Conservation (phyloP, 148 eudicot species). For the Amaranthus cruentus region DNA sequence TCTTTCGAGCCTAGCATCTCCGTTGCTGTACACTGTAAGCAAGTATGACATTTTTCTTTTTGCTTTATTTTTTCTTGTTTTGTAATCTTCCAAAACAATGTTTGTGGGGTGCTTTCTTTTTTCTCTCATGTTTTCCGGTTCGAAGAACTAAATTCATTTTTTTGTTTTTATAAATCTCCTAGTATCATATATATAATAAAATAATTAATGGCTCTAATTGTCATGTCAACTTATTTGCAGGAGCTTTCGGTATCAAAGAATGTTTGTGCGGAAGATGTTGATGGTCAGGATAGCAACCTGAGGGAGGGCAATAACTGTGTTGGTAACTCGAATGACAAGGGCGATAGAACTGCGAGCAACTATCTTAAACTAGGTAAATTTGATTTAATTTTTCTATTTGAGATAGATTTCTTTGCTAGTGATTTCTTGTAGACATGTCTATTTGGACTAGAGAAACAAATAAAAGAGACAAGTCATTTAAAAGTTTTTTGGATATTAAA, state of each 20-base stretch:
- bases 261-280: constrained; percentile 29
- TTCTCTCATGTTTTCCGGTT: not conserved
- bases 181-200: not conserved
- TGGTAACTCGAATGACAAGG: constrained; percentile 26
- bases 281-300: constrained; percentile 23
- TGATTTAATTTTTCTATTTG: not conserved
- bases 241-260: constrained; percentile 34
- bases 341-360: constrained; percentile 17
- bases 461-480: too few species aligned
- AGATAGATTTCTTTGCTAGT: not conserved
- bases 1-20: too few species aligned
- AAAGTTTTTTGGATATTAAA: too few species aligned
- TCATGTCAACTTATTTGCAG: constrained; percentile 28
- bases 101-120: not conserved
- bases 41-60: constrained; percentile 29
- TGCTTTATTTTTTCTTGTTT: not conserved
- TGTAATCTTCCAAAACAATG: not conserved
- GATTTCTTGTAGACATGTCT: constrained; percentile 8
- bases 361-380: constrained; percentile 24
- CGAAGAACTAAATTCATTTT: not conserved
- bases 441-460: not conserved
- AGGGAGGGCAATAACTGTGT: constrained; percentile 11
- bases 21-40: too few species aligned
- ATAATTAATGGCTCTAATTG: not conserved
- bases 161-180: not conserved